Evolutionary conservation across 2,329 filamentous ascomycete genomes (phyloP), one percentile per base, ranked within the genome.

Genomic region (Drechslerella dactyloides): DNA sequence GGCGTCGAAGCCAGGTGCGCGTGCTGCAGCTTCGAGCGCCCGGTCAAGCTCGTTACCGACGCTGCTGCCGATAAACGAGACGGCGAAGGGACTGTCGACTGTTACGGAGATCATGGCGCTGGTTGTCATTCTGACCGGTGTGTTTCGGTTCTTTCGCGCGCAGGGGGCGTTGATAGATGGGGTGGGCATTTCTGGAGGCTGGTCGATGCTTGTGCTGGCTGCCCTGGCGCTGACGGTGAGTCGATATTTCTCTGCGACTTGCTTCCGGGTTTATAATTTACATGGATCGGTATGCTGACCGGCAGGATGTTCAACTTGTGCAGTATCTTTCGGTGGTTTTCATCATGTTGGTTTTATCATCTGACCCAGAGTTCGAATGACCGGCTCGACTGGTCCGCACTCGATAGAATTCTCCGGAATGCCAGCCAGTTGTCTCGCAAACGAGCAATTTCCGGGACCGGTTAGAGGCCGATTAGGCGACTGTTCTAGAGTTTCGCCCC

Each of bases 161-260:
- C 68, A 72, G 46, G 59, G 52, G 27, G 68, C 68, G 11, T 17
- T 72, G 35, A 72, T 72, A 21, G 60, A 72, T 50, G 66, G 68
- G 10, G 21, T 51, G 24, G 68, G 54, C n/a, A 46, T 72, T 35
- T 65, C 68, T 56, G 68, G 68, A 15, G 68, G 68, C 13, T 72
- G 68, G 68, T 56, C 60, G 35, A 61, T 72, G 33, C 8, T 72
- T 7, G 55, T 44, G 23, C n/a, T 72, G 8, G 60, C 60, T 37
- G 21, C 50, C 37, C 21, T 61, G 6, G 44, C 64, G 11, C 46
- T 72, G 5, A 42, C 27, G 8, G 68, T 72, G 23, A 65, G 68
- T 72, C 35, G n/a, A 21, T 17, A 15, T 24, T 19, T 21, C 11
- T 35, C 35, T 24, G 30, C 40, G 48, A 19, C 11, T 40, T 13